Evolutionary conservation across 2,329 filamentous ascomycete species (phyloP), one percentile per base, ranked within the genome.

Genomic region (Colletotrichum scovillei): DNA sequence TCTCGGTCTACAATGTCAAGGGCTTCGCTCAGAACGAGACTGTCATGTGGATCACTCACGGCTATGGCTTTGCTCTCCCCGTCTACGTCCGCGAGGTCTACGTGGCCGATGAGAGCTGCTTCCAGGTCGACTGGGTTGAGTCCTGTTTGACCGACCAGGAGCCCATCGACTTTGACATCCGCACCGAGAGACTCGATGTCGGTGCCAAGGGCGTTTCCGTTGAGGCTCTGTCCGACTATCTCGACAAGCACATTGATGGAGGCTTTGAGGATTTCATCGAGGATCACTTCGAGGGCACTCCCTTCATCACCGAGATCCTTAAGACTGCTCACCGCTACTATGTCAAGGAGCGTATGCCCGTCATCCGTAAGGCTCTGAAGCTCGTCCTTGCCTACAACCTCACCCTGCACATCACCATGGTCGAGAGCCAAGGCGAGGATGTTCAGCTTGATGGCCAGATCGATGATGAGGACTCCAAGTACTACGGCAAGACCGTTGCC

Each of bases 281-380:
- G 77, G 94, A 98, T 80, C 97, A 98, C 85, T 98, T 98, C 78
- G 95, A 97, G 82, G 96, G 95, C 67, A 98, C 96, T 2, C 94
- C 93, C 26, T 98, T 98, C 86, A 89, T 98, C 80, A 98, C 95
- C 5, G 95, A 98, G 84, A 96, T 98, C 79, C 90, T 98, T 79
- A 98, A 98, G 91, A 98, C 95, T 1, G 95, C 95, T 8, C 95
- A 97, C 86, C 94, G 94, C 80, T 98, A 94, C 86, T 98, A 97
- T 85, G 89, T 91, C 83, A 95, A 95, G 83, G 94, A 97, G 82
- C 93, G 95, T 85, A 90, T 94, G 72, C 93, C 94, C 1, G 94
- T 98, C 77, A 95, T 98, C 82, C 94, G 95, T 81, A 98, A 98
- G 86, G 95, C 95, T 1, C 88, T 98, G 78, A 98, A 98, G 88